Conservation (phyloP, 1,284 basidiomycete genomes). For the Agaricales sp. region DNA sequence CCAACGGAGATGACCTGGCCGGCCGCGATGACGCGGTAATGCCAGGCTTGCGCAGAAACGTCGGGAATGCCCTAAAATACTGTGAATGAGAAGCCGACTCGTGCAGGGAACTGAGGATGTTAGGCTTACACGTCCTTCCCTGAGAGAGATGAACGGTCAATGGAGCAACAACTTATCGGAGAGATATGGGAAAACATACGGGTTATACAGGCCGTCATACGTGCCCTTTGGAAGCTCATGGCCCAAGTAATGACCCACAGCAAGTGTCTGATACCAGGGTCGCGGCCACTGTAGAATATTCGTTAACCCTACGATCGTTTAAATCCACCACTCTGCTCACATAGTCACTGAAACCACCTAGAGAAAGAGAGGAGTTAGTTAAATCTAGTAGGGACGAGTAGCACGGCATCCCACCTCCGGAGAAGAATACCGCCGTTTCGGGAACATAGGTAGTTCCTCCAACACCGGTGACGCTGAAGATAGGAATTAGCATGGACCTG, state of each 20-base stretch:
- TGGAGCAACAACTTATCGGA: slow-evolving; percentile 2
- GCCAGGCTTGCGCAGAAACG: slow-evolving; percentile 44
- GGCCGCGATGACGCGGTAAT: slow-evolving; percentile 29
- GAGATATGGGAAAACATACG: slow-evolving; percentile 21
- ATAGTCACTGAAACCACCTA: slow-evolving; percentile 12
- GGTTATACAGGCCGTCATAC: slow-evolving; percentile 51
- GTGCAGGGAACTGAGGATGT: neutral
- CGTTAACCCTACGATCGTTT: neutral
- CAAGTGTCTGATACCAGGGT: slow-evolving; percentile 42
- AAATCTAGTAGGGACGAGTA: slow-evolving; percentile 4
- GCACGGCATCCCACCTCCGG: slow-evolving; percentile 43
- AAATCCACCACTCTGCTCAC: neutral
- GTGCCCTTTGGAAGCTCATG: slow-evolving; percentile 29
- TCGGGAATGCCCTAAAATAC: slow-evolving; percentile 41
- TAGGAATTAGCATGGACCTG: slow-evolving; percentile 1
- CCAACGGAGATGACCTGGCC: slow-evolving; percentile 29
- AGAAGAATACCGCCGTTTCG: slow-evolving; percentile 44
- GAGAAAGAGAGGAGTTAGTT: neutral
- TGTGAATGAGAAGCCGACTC: neutral
- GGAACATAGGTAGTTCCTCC: slow-evolving; percentile 48
- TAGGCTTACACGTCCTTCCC: slow-evolving; percentile 26
- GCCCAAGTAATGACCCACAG: slow-evolving; percentile 31
- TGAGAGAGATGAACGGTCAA: slow-evolving; percentile 6
- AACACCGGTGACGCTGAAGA: slow-evolving; percentile 41
- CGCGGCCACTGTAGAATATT: slow-evolving; percentile 26